Evolutionary conservation across 305 asterid species (phyloP).

Genomic region (Solanum hybrid): DNA sequence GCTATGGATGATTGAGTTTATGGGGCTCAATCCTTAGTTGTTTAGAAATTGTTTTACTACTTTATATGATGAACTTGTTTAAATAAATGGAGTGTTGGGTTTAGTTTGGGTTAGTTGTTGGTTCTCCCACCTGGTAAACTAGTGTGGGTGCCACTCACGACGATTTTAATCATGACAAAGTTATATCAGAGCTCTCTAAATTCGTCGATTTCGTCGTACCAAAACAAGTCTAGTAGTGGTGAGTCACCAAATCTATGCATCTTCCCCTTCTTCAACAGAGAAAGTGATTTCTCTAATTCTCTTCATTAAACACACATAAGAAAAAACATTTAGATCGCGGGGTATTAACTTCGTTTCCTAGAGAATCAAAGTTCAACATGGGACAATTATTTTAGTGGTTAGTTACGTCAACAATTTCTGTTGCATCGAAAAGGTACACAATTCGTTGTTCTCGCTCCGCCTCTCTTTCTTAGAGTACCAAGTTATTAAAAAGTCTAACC

Average conservation of each 20-base stretch:
- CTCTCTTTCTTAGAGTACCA: neutral
- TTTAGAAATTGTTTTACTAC: neutral
- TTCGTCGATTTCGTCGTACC: neutral
- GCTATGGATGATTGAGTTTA: neutral
- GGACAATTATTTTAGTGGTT: neutral
- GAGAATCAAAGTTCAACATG: neutral
- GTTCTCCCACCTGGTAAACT: neutral
- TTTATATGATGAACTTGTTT: neutral
- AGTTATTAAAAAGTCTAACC: neutral
- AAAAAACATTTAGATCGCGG: neutral
- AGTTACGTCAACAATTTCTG: neutral
- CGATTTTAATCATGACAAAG: neutral
- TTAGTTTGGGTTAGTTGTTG: neutral
- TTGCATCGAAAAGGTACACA: neutral
- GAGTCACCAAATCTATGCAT: neutral
- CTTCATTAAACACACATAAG: neutral
- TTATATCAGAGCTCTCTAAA: neutral
- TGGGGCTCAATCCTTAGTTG: neutral
- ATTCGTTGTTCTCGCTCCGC: neutral
- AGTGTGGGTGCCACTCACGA: neutral
- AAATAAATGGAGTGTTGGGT: neutral
- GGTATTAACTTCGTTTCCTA: neutral
- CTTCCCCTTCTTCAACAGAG: neutral
- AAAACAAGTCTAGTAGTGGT: neutral
- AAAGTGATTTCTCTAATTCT: neutral